Base-by-base conservation (phyloP, 106 monocot genomes). In the Dioscorea dumetorum region DNA sequence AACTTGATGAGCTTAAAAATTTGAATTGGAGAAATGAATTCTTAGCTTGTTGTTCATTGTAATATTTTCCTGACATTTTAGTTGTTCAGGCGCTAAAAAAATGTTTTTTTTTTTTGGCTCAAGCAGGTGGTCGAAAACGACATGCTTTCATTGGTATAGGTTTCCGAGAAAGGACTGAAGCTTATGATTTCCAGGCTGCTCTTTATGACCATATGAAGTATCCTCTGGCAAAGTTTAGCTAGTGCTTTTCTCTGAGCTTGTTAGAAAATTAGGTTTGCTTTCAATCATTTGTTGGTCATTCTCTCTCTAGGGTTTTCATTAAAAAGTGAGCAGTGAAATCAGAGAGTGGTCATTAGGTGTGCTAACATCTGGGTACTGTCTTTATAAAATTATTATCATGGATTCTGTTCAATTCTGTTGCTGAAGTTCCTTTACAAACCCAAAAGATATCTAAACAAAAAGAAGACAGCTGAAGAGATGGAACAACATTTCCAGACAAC, bases 161-260 rank as follows among this genome's bases (percentile, higher is more conserved):
- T n/a, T 99, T 99, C 62, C 84, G 97, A 16, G 97, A 99, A 79
- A 87, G 97, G 67, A 57, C 84, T 22, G 48, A 99, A 73, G 97
- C 97, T 82, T 99, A 99, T 76, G 97, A 99, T 53, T 99, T 99
- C 63, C 97, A 99, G 72, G 97, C 97, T 77, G 87, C 97, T 22
- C 87, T 99, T 65, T 80, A 99, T 81, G 97, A 99, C 70, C 92
- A 99, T 69, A 87, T 99, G 87, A 92, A 92, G 97, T 99, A 97
- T 86, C 86, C 91, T 89, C 74, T 21, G 11, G 51, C 62, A 63
- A 32, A 20, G 54, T 58, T 54, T 49, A 8, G 13, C 13, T 60
- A 54, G 19, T 66, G 4, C 24, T 0, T 33, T 21, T 41, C 19
- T 33, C 7, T 52, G 0, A 57, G 14, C 3, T 52, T 41, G 50